Evolutionary conservation across 495 filamentous ascomycete genomes (phyloP).

Genomic region (Penicillium goetzii): DNA sequence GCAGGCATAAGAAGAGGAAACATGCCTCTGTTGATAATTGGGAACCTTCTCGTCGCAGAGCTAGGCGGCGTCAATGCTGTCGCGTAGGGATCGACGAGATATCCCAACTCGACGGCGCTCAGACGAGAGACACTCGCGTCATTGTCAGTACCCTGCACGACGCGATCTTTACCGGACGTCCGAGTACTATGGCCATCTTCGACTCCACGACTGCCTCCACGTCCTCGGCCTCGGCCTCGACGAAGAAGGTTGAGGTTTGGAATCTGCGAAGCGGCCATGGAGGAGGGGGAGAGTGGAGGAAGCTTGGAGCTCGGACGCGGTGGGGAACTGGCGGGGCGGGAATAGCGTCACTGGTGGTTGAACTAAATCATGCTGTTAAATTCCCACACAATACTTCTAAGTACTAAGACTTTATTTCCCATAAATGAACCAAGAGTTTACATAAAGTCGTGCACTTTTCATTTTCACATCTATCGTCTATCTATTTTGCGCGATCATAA

Average conservation of each 20-base stretch:
- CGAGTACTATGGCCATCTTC: conserved; percentile 30
- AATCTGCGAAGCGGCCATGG: conserved; percentile 73
- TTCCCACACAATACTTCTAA: background rate
- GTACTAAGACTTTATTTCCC: background rate
- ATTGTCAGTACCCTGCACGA: conserved; percentile 86
- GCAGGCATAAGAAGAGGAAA: background rate
- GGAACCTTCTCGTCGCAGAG: conserved; percentile 60
- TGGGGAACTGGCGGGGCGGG: conserved; percentile 17
- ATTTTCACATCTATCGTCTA: conserved; percentile 23
- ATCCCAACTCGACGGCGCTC: conserved; percentile 87
- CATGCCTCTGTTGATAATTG: conserved; percentile 91
- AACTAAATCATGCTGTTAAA: background rate
- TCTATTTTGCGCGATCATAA: conserved; percentile 21
- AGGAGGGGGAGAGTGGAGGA: conserved; percentile 27
- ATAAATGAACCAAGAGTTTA: background rate
- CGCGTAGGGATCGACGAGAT: conserved; percentile 82
- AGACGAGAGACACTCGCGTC: conserved; percentile 87
- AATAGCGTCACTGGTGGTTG: conserved; percentile 11
- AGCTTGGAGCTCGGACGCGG: conserved; percentile 27
- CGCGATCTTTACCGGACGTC: conserved; percentile 52
- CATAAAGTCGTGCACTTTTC: conserved; percentile 11
- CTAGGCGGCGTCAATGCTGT: conserved; percentile 59
- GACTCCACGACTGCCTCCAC: conserved; percentile 42
- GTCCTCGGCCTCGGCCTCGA: conserved; percentile 52
- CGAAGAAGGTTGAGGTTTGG: conserved; percentile 71